Evolutionary conservation across 2,329 filamentous ascomycete genomes (phyloP).

Genomic region (Calonectria pseudoreteaudii): DNA sequence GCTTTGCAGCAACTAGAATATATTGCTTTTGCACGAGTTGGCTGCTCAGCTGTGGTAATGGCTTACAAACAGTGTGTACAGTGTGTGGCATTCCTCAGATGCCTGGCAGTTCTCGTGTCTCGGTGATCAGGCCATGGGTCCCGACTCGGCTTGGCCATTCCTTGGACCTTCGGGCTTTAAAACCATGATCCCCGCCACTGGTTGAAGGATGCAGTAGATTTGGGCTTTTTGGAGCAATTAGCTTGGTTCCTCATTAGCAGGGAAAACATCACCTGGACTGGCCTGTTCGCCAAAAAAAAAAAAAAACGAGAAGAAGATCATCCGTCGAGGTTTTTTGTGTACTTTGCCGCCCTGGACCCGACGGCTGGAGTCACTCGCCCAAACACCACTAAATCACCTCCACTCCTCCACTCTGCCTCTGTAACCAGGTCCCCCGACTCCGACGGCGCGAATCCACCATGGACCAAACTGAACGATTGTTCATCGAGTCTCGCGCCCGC

Average conservation of each 20-base stretch:
- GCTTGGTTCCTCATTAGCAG: neutral
- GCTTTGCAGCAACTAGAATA: neutral
- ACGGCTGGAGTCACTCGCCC: neutral
- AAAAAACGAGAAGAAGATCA: neutral
- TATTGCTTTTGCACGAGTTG: neutral
- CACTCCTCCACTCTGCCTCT: slow-evolving; percentile 32
- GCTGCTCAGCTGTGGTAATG: neutral
- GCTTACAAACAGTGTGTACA: neutral
- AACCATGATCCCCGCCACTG: slow-evolving; percentile 8
- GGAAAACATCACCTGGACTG: neutral
- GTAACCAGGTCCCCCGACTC: slow-evolving; percentile 29
- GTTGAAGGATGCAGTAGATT: neutral
- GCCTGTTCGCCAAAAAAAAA: neutral
- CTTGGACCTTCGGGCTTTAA: neutral
- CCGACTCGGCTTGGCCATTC: neutral
- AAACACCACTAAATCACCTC: slow-evolving; percentile 23
- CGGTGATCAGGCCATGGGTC: neutral
- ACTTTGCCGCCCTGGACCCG: slow-evolving; percentile 1
- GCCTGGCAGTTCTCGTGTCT: neutral
- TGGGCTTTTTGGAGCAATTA: neutral
- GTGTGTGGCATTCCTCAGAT: neutral
- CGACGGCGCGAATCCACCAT: slow-evolving; percentile 33
- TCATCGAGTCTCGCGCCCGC: slow-evolving; percentile 34
- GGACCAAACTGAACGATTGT: slow-evolving; percentile 36
- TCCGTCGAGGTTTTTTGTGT: neutral